phyloP scores from a whole-genome alignment of 108 stramenopile genomes.

The Bacterosira constricta region DNA sequence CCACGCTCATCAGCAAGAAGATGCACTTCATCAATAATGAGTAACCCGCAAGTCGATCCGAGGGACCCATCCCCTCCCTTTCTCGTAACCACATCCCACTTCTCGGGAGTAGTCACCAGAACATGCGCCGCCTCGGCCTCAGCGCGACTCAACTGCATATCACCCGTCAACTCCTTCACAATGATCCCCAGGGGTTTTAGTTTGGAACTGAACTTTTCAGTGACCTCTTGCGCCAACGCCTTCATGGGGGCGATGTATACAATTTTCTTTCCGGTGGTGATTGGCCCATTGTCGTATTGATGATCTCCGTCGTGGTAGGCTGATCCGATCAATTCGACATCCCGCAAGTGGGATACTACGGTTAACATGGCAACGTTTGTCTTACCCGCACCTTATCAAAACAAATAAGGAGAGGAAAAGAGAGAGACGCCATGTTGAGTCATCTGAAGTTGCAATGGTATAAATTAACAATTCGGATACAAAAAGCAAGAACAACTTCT shows the following conservation, averaged over 20 bases:
- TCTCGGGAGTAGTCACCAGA: constrained; percentile 94
- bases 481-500: background rate
- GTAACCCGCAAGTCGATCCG: constrained; percentile 89
- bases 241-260: constrained; percentile 99
- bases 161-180: constrained; percentile 97
- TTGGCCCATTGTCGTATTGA: constrained; percentile 31
- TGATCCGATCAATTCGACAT: constrained; percentile 68
- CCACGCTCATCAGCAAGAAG: constrained; percentile 98
- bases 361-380: constrained; percentile 97
- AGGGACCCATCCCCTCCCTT: constrained; percentile 92
- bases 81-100: constrained; percentile 86
- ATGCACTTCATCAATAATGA: constrained; percentile 98
- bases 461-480: background rate
- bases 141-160: constrained; percentile 95
- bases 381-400: constrained; percentile 73
- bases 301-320: constrained; percentile 26
- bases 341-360: constrained; percentile 83
- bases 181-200: constrained; percentile 87
- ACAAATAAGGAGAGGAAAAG: background rate
- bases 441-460: no score
- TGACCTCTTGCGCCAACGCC: constrained; percentile 99
- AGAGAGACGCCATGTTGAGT: background rate
- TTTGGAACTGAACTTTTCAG: constrained; percentile 93
- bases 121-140: constrained; percentile 94
- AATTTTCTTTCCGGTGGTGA: constrained; percentile 77